A percentile compares a stretch with the other conserved stretches of the same genome.
Conservation (phyloP, 2,329 filamentous ascomycete species). For the Ophiocordyceps camponoti-rufipedis region DNA sequence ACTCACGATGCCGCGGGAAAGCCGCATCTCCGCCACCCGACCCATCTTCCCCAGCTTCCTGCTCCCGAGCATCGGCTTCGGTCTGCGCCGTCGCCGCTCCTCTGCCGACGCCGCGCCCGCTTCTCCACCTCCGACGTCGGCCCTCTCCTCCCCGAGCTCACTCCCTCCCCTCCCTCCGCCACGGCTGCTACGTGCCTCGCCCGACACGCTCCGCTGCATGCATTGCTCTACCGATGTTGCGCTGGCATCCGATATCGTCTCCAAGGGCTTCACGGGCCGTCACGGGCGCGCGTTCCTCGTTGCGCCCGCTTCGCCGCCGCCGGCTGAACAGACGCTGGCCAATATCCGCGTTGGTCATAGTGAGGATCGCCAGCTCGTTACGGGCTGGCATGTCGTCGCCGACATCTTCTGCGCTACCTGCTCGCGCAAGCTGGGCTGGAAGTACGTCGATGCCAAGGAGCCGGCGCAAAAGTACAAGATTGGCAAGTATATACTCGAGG, state of each 20-base stretch:
- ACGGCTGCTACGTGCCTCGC: slow-evolving; percentile 23
- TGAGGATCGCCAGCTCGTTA: slow-evolving; percentile 39
- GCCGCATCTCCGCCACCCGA: slow-evolving; percentile 21
- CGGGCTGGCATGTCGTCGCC: slow-evolving; percentile 44
- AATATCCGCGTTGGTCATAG: slow-evolving; percentile 37
- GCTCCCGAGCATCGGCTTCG: slow-evolving; percentile 29
- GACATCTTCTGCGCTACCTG: slow-evolving; percentile 43
- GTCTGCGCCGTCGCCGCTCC: slow-evolving; percentile 24
- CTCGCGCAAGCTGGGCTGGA: slow-evolving; percentile 42
- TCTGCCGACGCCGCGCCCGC: not conserved
- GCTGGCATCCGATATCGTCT: slow-evolving; percentile 40
- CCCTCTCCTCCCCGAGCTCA: too few species aligned
- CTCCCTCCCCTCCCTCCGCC: not conserved
- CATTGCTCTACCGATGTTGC: slow-evolving; percentile 43
- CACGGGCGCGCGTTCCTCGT: slow-evolving; percentile 47
- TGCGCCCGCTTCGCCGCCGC: slow-evolving; percentile 15
- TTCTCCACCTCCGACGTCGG: too few species aligned
- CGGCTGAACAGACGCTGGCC: slow-evolving; percentile 16
- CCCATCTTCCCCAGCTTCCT: slow-evolving; percentile 32
- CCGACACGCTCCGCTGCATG: slow-evolving; percentile 39
- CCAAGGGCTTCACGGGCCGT: slow-evolving; percentile 47
- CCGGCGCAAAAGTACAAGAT: slow-evolving; percentile 45
- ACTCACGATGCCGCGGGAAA: slow-evolving; percentile 4
- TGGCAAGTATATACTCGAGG: slow-evolving; percentile 50
- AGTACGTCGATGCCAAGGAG: slow-evolving; percentile 46